phyloP scores from a whole-genome alignment of 2,329 filamentous ascomycete genomes.

The Xylariaceae sp. region DNA sequence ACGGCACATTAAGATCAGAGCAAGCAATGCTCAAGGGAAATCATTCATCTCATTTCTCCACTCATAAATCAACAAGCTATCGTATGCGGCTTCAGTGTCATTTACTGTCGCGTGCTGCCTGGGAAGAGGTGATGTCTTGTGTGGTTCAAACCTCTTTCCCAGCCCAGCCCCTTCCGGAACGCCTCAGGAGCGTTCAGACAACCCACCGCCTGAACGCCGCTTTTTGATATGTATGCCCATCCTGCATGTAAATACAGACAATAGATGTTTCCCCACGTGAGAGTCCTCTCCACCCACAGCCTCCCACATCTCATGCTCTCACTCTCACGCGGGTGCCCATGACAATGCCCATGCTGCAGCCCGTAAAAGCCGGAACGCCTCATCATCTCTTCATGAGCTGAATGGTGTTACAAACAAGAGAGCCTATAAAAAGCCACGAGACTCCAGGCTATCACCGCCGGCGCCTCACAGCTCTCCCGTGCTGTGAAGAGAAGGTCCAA shows the following conservation, averaged over 20 bases:
- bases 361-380: slow-evolving; percentile 24
- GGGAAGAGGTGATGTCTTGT: slow-evolving; percentile 9
- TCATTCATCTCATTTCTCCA: neutral
- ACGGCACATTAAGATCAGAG: too few relatives aligned
- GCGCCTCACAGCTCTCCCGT: slow-evolving; percentile 11
- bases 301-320: slow-evolving; percentile 16
- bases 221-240: slow-evolving; percentile 43
- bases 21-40: too few relatives aligned
- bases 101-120: slow-evolving; percentile 1
- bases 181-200: slow-evolving; percentile 16
- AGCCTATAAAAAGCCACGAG: slow-evolving; percentile 14
- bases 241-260: slow-evolving; percentile 29
- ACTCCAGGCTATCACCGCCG: slow-evolving; percentile 5
- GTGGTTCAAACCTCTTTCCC: slow-evolving; percentile 14
- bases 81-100: slow-evolving; percentile 18
- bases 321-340: neutral
- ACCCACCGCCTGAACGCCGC: slow-evolving; percentile 35
- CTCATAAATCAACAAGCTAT: slow-evolving; percentile 5
- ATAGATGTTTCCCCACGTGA: slow-evolving; percentile 15
- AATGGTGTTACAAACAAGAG: slow-evolving; percentile 38
- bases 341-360: too few relatives aligned
- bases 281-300: slow-evolving; percentile 6
- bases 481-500: slow-evolving; percentile 18
- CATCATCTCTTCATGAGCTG: slow-evolving; percentile 30
- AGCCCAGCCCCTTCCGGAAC: slow-evolving; percentile 16